Evolutionary conservation across 1,284 basidiomycete genomes (phyloP).

Genomic region (Microbotryum scabiosae): DNA sequence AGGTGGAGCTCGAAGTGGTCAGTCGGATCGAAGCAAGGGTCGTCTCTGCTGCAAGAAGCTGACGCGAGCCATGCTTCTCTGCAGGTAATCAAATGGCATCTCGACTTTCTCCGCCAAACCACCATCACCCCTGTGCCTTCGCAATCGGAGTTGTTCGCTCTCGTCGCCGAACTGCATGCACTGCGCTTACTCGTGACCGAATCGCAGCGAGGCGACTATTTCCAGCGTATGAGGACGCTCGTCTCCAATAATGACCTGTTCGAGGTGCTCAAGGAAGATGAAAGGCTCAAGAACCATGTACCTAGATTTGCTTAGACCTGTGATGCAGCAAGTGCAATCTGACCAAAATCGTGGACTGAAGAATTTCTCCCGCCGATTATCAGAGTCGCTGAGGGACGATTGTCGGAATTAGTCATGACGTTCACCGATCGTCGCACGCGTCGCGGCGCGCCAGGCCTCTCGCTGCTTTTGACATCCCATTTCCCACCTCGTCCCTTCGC

Average conservation of each 20-base stretch:
- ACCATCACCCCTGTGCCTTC: conserved; percentile 13
- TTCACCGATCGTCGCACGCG: too few species aligned
- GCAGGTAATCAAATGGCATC: conserved; percentile 34
- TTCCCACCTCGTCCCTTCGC: too few species aligned
- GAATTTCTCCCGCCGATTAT: too few species aligned
- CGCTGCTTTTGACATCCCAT: too few species aligned
- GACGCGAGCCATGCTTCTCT: too few species aligned
- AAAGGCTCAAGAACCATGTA: conserved; percentile 16
- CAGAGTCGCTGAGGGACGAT: too few species aligned
- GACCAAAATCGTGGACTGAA: too few species aligned
- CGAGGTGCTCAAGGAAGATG: conserved; percentile 30
- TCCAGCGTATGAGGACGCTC: conserved; percentile 25
- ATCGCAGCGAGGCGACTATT: conserved; percentile 29
- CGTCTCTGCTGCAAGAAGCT: too few species aligned
- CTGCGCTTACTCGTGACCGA: conserved; percentile 31
- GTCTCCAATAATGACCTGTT: conserved; percentile 33
- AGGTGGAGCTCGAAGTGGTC: conserved; percentile 33
- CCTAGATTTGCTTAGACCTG: conserved; percentile 1
- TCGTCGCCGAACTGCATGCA: conserved; percentile 26
- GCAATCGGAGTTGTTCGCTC: conserved; percentile 25
- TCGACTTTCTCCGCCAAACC: conserved; percentile 32
- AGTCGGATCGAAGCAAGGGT: conserved; percentile 5
- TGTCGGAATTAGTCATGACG: too few species aligned
- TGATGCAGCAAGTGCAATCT: neutral
- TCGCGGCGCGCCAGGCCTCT: too few species aligned